Evolutionary conservation across 345 rosid genomes (phyloP), one percentile per base, ranked within the genome.

Genomic region (Erucastrum elatum): DNA sequence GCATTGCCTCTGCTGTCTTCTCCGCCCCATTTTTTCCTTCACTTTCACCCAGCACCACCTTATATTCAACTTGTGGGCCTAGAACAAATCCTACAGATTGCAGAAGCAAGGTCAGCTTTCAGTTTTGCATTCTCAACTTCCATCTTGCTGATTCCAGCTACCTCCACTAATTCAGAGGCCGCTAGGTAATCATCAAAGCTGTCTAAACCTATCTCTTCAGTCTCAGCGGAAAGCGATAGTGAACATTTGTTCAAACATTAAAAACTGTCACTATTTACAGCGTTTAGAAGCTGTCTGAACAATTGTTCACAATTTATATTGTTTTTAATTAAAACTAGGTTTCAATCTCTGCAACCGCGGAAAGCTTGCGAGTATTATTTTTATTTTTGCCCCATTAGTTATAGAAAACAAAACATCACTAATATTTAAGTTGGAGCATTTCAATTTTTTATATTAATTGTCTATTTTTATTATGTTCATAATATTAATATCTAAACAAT

Each of bases 81-180:
- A 89, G 89, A 88, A 81, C 99, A 93, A n/a, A 93, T 86, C 21
- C 65, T 58, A 53, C 97, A 96, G 75, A 93, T 87, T 33, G 90
- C 91, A 76, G 97, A 90, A 84, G 99, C 99, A 83, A 93, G 96
- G 60, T 95, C 98, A 62, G 98, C 99, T 87, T 90, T 95, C 77
- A 95, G 84, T 82, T 86, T 95, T 79, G 94, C 96, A 84, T 93
- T 95, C 87, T 93, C 98, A 72, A 93, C 99, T 86, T 95, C 99
- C 80, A 87, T 75, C 85, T 86, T 91, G 86, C 96, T 91, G 33
- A 98, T 95, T 75, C 98, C 98, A 76, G 93, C 94, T 71, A 95
- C 87, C 80, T 93, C 98, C 67, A 87, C 73, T 77, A 90, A 71
- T 60, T 93, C 96, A 85, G 84, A 86, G 59, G 79, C 87, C 75